phyloP scores from a whole-genome alignment of 345 rosid genomes.

The Arabidopsis thaliana region DNA sequence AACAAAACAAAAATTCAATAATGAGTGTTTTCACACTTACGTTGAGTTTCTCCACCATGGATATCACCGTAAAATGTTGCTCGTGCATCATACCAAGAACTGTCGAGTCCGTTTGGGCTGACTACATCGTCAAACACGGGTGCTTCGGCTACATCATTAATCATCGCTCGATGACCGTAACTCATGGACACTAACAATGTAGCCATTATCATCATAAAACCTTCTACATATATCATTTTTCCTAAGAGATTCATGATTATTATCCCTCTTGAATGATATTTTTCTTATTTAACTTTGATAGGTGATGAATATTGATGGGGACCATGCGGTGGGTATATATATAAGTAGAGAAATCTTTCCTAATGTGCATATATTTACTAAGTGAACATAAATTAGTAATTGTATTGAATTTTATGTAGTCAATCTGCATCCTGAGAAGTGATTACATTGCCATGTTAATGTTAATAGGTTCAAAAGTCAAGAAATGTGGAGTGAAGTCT shows the following conservation, averaged over 20 bases:
- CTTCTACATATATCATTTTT: not conserved
- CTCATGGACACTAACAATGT: not conserved
- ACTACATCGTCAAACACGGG: not conserved
- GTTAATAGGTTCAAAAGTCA: too few relatives aligned
- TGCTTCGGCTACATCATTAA: not conserved
- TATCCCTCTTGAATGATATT: not conserved
- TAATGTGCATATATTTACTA: too few relatives aligned
- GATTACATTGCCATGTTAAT: too few relatives aligned
- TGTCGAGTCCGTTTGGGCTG: not conserved
- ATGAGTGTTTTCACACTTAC: slow-evolving; percentile 6
- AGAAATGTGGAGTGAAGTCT: too few relatives aligned
- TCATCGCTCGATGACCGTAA: not conserved
- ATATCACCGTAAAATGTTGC: slow-evolving; percentile 44
- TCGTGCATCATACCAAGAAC: slow-evolving; percentile 28
- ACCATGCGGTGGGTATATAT: not conserved
- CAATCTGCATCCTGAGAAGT: not conserved
- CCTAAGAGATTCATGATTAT: slow-evolving; percentile 6
- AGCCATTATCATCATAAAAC: not conserved
- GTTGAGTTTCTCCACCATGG: slow-evolving; percentile 26
- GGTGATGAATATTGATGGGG: not conserved
- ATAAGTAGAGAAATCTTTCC: not conserved
- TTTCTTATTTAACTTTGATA: not conserved
- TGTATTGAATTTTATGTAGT: too few relatives aligned
- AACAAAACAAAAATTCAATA: too few relatives aligned
- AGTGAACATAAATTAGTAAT: not conserved